phyloP scores from a whole-genome alignment of 129 eudicot species.

The Escallonia herrerae region DNA sequence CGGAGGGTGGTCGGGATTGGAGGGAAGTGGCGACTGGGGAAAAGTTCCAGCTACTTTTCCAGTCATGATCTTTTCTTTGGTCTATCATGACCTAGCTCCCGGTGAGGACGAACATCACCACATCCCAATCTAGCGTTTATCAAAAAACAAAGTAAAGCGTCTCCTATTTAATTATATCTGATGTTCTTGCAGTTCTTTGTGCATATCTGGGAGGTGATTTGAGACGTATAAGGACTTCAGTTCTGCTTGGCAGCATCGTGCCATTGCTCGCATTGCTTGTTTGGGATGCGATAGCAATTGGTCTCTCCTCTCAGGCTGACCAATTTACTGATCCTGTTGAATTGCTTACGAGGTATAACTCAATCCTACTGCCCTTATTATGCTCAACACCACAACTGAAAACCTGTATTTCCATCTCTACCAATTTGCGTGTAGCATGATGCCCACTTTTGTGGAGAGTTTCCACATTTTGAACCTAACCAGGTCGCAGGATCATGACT shows the following conservation, averaged over 20 bases:
- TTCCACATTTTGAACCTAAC: no score
- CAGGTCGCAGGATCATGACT: no score
- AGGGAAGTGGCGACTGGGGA: conserved; percentile 58
- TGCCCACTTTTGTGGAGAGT: no score
- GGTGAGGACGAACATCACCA: conserved; percentile 28
- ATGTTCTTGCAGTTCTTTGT: conserved; percentile 58
- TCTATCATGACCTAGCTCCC: conserved; percentile 81
- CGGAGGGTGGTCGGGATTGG: conserved; percentile 71
- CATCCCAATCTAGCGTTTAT: neutral
- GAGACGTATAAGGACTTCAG: conserved; percentile 59
- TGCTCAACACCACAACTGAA: no score
- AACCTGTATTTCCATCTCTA: neutral
- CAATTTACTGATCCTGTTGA: conserved; percentile 68
- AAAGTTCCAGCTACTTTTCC: conserved; percentile 80
- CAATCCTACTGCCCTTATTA: neutral
- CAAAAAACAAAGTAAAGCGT: no score
- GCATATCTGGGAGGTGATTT: conserved; percentile 78
- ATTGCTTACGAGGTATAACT: conserved; percentile 55
- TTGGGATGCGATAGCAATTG: conserved; percentile 67
- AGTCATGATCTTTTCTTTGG: conserved; percentile 82
- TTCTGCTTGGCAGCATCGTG: conserved; percentile 65
- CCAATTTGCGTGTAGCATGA: no score
- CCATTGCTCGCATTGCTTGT: conserved; percentile 62
- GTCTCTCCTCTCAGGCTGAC: conserved; percentile 44
- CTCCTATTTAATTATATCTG: neutral